phyloP scores from a whole-genome alignment of 164 flowering plant genomes.

The Vitis labrusca region DNA sequence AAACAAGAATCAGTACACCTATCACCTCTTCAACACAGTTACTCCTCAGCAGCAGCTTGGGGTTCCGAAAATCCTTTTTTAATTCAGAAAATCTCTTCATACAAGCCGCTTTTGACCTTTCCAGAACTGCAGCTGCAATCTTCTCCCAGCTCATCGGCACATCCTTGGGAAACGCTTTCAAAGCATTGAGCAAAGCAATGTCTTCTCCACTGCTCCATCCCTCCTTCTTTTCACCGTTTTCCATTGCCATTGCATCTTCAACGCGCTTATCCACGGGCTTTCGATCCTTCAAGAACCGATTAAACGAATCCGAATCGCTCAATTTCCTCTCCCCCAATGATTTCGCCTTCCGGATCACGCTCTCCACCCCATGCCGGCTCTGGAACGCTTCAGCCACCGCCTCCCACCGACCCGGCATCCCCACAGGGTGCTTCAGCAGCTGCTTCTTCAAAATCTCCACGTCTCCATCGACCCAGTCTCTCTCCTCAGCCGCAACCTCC shows the following conservation, averaged over 20 bases:
- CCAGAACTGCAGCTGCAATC: conserved; percentile 85
- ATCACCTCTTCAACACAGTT: too few relatives aligned
- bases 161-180: conserved; percentile 90
- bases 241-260: conserved; percentile 20
- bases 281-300: conserved; percentile 79
- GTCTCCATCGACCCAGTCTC: conserved; percentile 80
- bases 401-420: conserved; percentile 90
- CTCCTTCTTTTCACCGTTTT: conserved; percentile 13
- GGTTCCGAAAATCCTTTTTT: conserved; percentile 77
- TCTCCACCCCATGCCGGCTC: conserved; percentile 70
- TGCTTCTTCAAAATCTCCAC: conserved; percentile 78
- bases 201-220: conserved; percentile 88
- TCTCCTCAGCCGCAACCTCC: conserved; percentile 38
- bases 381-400: conserved; percentile 63
- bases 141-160: conserved; percentile 96
- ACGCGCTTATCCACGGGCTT: conserved; percentile 57
- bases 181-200: conserved; percentile 83
- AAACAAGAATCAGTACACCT: too few relatives aligned
- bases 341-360: conserved; percentile 75
- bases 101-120: conserved; percentile 81
- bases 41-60: conserved; percentile 45
- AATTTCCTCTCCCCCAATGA: conserved; percentile 61
- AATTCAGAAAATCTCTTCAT: conserved; percentile 76
- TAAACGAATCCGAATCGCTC: conserved; percentile 53
- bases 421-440: conserved; percentile 75